phyloP scores from a whole-genome alignment of 768 basidiomycete species.

The Tylopilus sp. region DNA sequence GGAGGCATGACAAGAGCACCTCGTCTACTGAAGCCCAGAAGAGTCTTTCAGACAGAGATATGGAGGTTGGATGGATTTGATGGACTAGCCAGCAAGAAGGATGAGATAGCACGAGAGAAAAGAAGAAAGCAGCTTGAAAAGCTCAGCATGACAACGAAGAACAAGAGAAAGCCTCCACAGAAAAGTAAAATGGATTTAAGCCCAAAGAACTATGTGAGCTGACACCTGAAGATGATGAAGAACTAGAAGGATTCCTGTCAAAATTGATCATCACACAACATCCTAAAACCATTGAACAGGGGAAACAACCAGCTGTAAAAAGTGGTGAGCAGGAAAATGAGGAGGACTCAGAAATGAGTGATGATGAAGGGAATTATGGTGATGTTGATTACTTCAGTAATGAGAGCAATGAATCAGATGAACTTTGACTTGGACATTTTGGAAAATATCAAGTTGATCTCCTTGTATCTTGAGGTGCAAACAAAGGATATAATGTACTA shows the following conservation, averaged over 20 bases:
- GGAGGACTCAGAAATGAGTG: neutral
- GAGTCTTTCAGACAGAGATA: neutral
- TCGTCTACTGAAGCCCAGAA: neutral
- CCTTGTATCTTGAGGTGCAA: too few species aligned
- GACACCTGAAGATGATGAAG: neutral
- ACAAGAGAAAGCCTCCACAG: constrained; percentile 1
- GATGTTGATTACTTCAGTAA: neutral
- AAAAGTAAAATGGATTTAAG: neutral
- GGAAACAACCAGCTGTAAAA: neutral
- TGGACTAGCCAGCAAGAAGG: neutral
- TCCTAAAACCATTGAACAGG: too few species aligned
- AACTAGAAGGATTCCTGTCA: neutral
- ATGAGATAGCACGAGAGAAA: neutral
- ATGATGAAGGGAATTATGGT: too few species aligned
- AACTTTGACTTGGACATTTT: too few species aligned
- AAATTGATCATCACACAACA: neutral
- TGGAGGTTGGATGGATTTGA: neutral
- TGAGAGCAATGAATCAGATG: neutral
- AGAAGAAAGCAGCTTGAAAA: neutral
- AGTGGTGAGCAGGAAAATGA: neutral
- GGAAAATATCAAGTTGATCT: too few species aligned
- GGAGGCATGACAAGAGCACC: too few species aligned
- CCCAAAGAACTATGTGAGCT: neutral
- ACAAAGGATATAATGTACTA: too few species aligned
- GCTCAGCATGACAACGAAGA: neutral